Evolutionary conservation across 1,139 yeast species (phyloP), one percentile per base, ranked within the genome.

Genomic region (Pichia sp.): DNA sequence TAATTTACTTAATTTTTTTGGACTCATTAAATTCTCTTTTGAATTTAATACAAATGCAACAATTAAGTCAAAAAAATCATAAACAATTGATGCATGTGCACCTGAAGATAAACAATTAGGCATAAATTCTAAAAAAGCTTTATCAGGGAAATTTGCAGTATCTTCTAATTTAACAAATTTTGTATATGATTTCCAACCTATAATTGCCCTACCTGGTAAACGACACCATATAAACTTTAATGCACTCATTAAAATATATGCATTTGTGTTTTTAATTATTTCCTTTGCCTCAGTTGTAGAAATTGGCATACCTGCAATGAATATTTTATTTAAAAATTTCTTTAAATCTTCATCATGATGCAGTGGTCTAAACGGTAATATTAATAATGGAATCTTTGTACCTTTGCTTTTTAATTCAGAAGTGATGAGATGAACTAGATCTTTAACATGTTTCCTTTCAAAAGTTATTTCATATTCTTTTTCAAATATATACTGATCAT

Each of bases 161-260:
- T 71, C 72, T 60, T 87, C 96, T 47, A 76, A 68, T 30, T 75
- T 69, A 55, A 74, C 80, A 62, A 82, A 89, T 51, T 81, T 79
- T 31, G 79, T 69, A 60, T 89, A 89, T 1, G 87, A 80, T 49
- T 82, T 83, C 95, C 96, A 87, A 0, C 96, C 94, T 36, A 89
- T 80, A 30, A 87, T 73, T 53, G 90, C 90, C 49, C 79, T 78
- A 46, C 82, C 82, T 2, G 92, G 92, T 29, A 89, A 65, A 51
- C 97, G 68, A 51, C 92, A 77, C 97, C 97, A 89, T 44, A 89
- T 70, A 64, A 84, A 87, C 59, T 86, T 87, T 49, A 87, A 67
- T 4, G 81, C 80, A 48, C 89, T 78, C 41, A 85, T 78, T 40
- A 87, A 66, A 0, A 92, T 83, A 60, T 74, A 79, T 50, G 77